Conservation (phyloP, 441 rosid genomes). For the Brassica balearica region DNA sequence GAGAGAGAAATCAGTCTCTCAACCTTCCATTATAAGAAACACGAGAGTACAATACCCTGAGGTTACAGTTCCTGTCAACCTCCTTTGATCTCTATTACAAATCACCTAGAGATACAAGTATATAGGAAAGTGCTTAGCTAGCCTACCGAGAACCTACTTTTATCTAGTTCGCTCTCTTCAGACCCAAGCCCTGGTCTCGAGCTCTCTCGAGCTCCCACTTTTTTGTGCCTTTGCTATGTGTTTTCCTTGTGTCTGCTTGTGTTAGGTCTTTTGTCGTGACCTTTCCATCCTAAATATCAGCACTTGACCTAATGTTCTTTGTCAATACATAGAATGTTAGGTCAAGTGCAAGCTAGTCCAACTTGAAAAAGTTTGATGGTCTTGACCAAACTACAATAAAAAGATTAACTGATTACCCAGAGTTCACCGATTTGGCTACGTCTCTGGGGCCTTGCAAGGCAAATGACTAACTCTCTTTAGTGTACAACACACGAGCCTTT, state of each 20-base stretch:
- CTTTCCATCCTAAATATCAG: not conserved
- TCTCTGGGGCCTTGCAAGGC: no score
- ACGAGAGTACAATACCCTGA: no score
- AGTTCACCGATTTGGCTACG: not conserved
- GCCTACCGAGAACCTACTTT: not conserved
- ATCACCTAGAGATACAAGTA: not conserved
- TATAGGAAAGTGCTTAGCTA: not conserved
- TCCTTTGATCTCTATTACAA: not conserved
- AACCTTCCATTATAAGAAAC: no score
- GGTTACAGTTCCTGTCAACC: no score
- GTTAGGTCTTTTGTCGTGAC: not conserved
- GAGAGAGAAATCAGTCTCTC: no score
- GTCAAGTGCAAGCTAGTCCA: not conserved
- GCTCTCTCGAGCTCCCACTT: not conserved
- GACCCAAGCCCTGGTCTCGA: not conserved
- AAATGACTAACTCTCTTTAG: no score
- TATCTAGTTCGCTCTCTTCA: no score
- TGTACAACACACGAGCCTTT: no score
- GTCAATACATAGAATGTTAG: not conserved
- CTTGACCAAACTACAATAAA: not conserved
- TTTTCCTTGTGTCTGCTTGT: not conserved
- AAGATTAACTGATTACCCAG: no score
- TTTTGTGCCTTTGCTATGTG: not conserved
- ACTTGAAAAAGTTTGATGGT: not conserved
- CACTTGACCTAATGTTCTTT: not conserved